A percentile compares a stretch with the other conserved stretches of the same genome.
Conservation (phyloP, 352 stramenopile species). For the Phytopythium kandeliae region DNA sequence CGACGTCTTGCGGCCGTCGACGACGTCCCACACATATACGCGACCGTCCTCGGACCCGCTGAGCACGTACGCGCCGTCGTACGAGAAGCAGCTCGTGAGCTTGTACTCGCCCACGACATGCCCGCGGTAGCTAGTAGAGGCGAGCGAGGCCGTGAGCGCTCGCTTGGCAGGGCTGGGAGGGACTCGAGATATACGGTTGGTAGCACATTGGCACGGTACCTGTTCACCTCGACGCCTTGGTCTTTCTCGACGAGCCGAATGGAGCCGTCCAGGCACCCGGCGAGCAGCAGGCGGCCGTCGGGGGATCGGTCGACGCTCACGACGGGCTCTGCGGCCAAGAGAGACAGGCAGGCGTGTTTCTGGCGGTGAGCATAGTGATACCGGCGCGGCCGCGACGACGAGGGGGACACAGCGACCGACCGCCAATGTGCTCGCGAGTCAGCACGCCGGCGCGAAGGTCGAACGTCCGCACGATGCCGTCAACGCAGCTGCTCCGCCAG, state of each 20-base stretch:
- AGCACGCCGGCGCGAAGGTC: constrained; percentile 71
- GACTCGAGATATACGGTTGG: too few relatives aligned
- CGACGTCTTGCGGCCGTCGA: constrained; percentile 25
- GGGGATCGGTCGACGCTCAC: constrained; percentile 68
- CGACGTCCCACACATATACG: constrained; percentile 61
- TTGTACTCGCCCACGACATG: constrained; percentile 64
- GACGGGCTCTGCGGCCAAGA: constrained; percentile 50
- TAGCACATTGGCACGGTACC: too few relatives aligned
- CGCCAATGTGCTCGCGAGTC: constrained; percentile 68
- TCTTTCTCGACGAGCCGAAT: constrained; percentile 73
- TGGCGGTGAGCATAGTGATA: too few relatives aligned
- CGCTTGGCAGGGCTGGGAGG: too few relatives aligned
- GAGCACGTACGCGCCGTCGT: constrained; percentile 55
- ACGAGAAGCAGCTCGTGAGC: constrained; percentile 60
- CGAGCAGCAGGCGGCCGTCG: constrained; percentile 73
- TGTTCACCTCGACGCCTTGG: constrained; percentile 62
- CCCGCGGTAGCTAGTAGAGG: constrained; percentile 64
- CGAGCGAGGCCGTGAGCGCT: too few relatives aligned
- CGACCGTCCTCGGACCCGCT: constrained; percentile 75
- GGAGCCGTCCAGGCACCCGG: constrained; percentile 64
- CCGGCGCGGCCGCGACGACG: background rate
- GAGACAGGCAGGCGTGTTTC: background rate
- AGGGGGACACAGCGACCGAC: constrained; percentile 18
- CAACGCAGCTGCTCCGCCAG: constrained; percentile 51
- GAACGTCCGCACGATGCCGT: constrained; percentile 80